These are phyloP conservation scores for Phytophthora aleatoria DNA, from an alignment of 352 stramenopile genomes.

Conservation along the genomic window DNA sequence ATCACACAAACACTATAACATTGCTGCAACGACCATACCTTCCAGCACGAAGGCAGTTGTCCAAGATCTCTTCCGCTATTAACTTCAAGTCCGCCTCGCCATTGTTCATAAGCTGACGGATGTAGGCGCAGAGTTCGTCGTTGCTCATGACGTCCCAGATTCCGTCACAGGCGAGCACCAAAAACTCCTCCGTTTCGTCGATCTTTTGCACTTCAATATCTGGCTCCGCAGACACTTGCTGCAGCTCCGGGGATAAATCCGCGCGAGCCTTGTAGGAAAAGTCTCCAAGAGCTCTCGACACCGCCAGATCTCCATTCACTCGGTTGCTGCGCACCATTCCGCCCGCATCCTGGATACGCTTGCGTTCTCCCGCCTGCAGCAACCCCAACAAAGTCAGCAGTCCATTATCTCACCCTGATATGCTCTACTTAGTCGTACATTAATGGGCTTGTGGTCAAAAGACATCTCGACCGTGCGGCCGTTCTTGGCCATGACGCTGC, in stretches of 20 bases:
- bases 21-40: conserved; percentile 44
- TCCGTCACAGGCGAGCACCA: conserved; percentile 92
- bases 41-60: conserved; percentile 71
- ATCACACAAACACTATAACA: not conserved
- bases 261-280: conserved; percentile 81
- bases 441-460: conserved; percentile 92
- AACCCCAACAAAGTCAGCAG: not conserved
- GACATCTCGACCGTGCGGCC: conserved; percentile 73
- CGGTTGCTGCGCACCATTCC: conserved; percentile 77
- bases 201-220: conserved; percentile 86
- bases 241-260: conserved; percentile 62
- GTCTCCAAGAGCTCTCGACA: conserved; percentile 80
- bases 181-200: conserved; percentile 88
- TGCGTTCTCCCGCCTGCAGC: conserved; percentile 58
- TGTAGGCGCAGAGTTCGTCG: conserved; percentile 87
- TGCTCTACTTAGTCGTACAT: conserved; percentile 42
- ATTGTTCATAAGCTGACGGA: conserved; percentile 74
- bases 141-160: conserved; percentile 95
- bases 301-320: conserved; percentile 83
- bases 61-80: conserved; percentile 82
- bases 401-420: conserved; percentile 1
- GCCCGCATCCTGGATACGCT: conserved; percentile 74
- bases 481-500: conserved; percentile 68
- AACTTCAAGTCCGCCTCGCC: conserved; percentile 72
- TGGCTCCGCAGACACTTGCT: conserved; percentile 88